A percentile compares a stretch with the other conserved stretches of the same genome.
Evolutionary conservation across 2,329 filamentous ascomycete species (phyloP).

Genomic region (Phialophora verrucosa): DNA sequence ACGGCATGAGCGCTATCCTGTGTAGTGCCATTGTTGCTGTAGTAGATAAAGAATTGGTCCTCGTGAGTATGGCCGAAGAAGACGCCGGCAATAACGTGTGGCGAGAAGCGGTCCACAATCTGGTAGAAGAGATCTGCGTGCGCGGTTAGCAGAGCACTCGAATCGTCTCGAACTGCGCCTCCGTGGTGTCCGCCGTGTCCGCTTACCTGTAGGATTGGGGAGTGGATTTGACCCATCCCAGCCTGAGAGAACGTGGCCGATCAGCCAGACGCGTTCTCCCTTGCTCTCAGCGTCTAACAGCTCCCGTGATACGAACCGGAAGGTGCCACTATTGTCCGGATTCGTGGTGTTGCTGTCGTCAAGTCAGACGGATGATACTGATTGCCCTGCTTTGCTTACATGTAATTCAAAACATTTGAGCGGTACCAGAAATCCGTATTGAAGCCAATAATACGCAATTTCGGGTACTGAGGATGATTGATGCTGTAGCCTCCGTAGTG

Average conservation of each 20-base stretch:
- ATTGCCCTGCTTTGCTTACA: slow-evolving; percentile 39
- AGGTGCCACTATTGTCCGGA: slow-evolving; percentile 57
- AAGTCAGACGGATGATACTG: slow-evolving; percentile 54
- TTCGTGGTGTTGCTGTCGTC: slow-evolving; percentile 57
- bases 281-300: slow-evolving; percentile 60
- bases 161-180: not conserved
- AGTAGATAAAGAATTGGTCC: slow-evolving; percentile 61
- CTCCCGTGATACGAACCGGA: slow-evolving; percentile 59
- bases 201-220: slow-evolving; percentile 59
- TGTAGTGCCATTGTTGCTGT: slow-evolving; percentile 58
- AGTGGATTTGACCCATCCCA: slow-evolving; percentile 63
- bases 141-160: not conserved
- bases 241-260: slow-evolving; percentile 61
- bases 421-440: slow-evolving; percentile 60
- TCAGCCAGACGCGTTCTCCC: slow-evolving; percentile 60
- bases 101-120: slow-evolving; percentile 58
- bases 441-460: slow-evolving; percentile 59
- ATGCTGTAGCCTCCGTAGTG: slow-evolving; percentile 65
- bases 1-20: slow-evolving; percentile 51
- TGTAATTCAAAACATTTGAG: slow-evolving; percentile 51
- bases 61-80: slow-evolving; percentile 64
- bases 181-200: slow-evolving; percentile 37
- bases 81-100: slow-evolving; percentile 61
- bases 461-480: slow-evolving; percentile 55
- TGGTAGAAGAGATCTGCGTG: slow-evolving; percentile 54